Conservation (phyloP, 2,329 filamentous ascomycete species). For the Lojkania enalia region DNA sequence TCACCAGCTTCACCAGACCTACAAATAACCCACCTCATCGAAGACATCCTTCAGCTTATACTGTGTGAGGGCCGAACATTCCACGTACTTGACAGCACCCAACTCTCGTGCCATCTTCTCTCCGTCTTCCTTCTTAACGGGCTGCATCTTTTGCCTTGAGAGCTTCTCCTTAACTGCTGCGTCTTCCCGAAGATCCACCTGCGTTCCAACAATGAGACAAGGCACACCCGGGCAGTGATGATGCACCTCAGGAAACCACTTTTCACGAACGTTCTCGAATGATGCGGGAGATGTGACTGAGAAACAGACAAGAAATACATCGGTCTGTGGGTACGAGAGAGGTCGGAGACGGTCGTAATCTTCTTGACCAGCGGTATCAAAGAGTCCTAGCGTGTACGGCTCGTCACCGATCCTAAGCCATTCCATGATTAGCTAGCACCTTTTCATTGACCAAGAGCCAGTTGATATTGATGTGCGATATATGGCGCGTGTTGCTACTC, state of each 20-base stretch:
- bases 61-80: conserved; percentile 97
- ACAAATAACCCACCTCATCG: conserved; percentile 74
- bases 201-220: conserved; percentile 95
- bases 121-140: conserved; percentile 88
- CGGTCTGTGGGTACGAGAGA: conserved; percentile 96
- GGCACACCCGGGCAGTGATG: conserved; percentile 98
- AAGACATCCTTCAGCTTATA: conserved; percentile 99
- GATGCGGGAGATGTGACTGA: conserved; percentile 96
- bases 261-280: conserved; percentile 98
- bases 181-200: conserved; percentile 94
- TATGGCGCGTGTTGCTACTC: too few species aligned
- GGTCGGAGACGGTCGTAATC: conserved; percentile 98
- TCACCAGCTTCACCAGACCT: neutral
- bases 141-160: conserved; percentile 92
- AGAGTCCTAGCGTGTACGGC: conserved; percentile 94
- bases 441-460: too few species aligned
- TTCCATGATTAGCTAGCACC: too few species aligned
- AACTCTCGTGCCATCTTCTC: conserved; percentile 96
- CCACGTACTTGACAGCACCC: conserved; percentile 98
- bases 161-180: conserved; percentile 86
- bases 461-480: too few species aligned
- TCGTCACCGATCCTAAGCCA: conserved; percentile 92
- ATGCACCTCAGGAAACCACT: conserved; percentile 98
- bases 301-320: conserved; percentile 98
- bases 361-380: conserved; percentile 98